A percentile compares a stretch with the other conserved stretches of the same genome.
Conservation (phyloP, 257 asterid genomes). For the Anisodus acutangulus region DNA sequence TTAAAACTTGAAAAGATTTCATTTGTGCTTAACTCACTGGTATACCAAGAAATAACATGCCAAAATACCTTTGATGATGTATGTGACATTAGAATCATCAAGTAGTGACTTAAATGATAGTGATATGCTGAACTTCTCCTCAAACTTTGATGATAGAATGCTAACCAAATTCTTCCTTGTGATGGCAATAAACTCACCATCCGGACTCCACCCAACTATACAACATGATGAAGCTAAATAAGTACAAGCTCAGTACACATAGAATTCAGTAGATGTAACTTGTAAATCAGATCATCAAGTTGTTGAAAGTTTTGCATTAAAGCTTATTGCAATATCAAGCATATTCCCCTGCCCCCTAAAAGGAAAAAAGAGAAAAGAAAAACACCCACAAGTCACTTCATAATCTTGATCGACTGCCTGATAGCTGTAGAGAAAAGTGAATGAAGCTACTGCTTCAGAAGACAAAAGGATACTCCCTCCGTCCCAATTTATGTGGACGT, state of each 20-base stretch:
- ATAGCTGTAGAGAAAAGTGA: neutral
- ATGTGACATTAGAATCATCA: constrained; percentile 61
- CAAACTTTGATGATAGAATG: constrained; percentile 61
- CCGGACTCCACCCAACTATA: constrained; percentile 82
- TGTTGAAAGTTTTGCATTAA: neutral
- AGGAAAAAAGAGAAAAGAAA: neutral
- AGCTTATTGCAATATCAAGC: constrained; percentile 16
- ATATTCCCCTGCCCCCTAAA: constrained; percentile 19
- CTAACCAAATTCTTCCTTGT: constrained; percentile 66
- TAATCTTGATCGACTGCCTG: neutral
- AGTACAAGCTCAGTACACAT: constrained; percentile 9
- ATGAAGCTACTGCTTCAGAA: constrained; percentile 1
- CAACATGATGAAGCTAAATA: constrained; percentile 35
- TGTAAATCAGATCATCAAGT: constrained; percentile 22
- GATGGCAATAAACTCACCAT: constrained; percentile 71
- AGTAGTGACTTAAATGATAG: constrained; percentile 55
- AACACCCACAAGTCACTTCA: constrained; percentile 14
- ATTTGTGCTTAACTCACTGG: neutral
- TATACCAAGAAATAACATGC: neutral
- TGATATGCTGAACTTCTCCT: constrained; percentile 60
- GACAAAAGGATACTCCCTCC: neutral
- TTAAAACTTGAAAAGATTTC: neutral
- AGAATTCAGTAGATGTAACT: constrained; percentile 13
- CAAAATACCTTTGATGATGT: constrained; percentile 51
- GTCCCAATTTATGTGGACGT: neutral